Percentiles rank a stretch among this genome's conserved stretches.
These are phyloP conservation scores for Sporothrix mexicana DNA, from an alignment of 2,329 filamentous ascomycete genomes.

Conservation along the genomic window DNA sequence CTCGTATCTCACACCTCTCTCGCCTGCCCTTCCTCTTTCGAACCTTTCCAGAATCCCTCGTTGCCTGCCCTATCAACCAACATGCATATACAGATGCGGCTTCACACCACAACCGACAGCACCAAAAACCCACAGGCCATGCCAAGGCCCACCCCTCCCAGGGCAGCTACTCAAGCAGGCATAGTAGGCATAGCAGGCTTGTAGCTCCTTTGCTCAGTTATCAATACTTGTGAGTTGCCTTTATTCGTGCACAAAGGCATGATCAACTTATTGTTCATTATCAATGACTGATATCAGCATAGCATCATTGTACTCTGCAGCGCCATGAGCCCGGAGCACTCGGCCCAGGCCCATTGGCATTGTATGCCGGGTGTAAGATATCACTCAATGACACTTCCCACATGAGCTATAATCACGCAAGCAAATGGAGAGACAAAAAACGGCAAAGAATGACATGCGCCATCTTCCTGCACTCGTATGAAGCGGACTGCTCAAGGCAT, in stretches of 20 bases:
- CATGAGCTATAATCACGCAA: not conserved
- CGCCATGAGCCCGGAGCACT: slow-evolving; percentile 17
- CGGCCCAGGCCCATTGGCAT: not conserved
- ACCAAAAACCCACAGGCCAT: not conserved
- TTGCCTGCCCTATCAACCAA: slow-evolving; percentile 17
- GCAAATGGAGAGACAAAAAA: not conserved
- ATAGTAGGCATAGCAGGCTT: not conserved
- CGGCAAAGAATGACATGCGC: not conserved
- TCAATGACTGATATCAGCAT: not conserved
- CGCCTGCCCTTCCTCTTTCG: slow-evolving; percentile 8
- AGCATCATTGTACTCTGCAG: not conserved
- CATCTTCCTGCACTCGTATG: too few species aligned
- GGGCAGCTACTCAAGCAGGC: not conserved
- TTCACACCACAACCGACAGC: not conserved
- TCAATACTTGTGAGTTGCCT: not conserved
- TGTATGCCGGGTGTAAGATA: slow-evolving; percentile 3
- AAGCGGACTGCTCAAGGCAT: not conserved
- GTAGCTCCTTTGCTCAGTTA: not conserved
- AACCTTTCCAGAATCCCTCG: slow-evolving; percentile 29
- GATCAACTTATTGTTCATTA: not conserved
- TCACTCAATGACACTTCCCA: not conserved
- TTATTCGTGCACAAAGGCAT: not conserved
- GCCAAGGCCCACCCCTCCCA: not conserved
- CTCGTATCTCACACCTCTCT: slow-evolving; percentile 3
- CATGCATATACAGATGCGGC: not conserved